Percentiles rank a stretch among this genome's conserved stretches.
These are phyloP conservation scores for Lactarius psammicola DNA, from an alignment of 768 basidiomycete genomes.

Conservation along the genomic window DNA sequence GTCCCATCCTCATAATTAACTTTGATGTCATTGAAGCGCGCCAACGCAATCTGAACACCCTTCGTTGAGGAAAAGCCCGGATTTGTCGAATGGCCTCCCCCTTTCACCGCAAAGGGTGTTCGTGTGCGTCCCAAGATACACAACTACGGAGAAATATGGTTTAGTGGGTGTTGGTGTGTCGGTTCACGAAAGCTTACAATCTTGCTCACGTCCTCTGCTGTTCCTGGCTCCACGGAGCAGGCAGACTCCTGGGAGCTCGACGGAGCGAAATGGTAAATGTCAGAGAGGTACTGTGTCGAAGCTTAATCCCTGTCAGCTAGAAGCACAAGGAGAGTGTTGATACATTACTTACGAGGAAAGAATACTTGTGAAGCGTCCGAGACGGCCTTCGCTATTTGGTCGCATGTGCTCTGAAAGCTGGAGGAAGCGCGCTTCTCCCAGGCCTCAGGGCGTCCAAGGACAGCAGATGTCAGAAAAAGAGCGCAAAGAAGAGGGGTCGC, in stretches of 20 bases:
- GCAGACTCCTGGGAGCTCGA: constrained; percentile 23
- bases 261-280: constrained; percentile 20
- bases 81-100: constrained; percentile 32
- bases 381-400: neutral
- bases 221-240: constrained; percentile 31
- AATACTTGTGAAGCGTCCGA: constrained; percentile 1
- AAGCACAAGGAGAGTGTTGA: neutral
- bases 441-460: neutral
- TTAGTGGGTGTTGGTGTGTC: neutral
- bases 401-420: neutral
- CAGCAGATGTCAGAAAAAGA: neutral
- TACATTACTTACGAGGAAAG: neutral
- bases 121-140: constrained; percentile 14
- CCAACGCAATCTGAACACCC: constrained; percentile 34
- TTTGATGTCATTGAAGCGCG: constrained; percentile 24
- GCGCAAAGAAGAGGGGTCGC: neutral
- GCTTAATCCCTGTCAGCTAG: constrained; percentile 6
- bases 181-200: constrained; percentile 20
- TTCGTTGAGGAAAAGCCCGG: constrained; percentile 32
- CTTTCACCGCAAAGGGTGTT: constrained; percentile 30
- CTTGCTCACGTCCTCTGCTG: constrained; percentile 24
- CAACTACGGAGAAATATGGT: constrained; percentile 1
- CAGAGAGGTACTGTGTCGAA: constrained; percentile 6
- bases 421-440: neutral
- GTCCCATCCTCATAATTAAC: constrained; percentile 19